Base-by-base conservation (phyloP, 2,329 filamentous ascomycete species). In the Seiridium cupressi region DNA sequence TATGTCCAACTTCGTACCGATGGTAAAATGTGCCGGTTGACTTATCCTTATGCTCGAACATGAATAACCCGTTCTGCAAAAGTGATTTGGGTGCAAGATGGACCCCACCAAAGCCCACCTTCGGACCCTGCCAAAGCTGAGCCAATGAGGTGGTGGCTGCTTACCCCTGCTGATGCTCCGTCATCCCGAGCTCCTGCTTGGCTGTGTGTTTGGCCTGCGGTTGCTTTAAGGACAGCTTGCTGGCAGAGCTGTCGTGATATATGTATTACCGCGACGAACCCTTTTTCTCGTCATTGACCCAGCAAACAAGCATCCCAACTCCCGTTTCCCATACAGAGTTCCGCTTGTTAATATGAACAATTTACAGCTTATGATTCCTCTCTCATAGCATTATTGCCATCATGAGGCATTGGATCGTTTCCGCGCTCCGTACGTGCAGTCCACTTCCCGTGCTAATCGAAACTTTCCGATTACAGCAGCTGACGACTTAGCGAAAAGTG, bases 381-480 rank as follows among this genome's bases (percentile, higher is more conserved):
- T 70, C 70, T 67, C 66, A 62, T 72, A 72, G 70, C 69, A 69
- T 56, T 69, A 58, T 62, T 60, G 60, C 55, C 59, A 71, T 57
- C 55, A 73, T 73, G 71, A 72, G 68, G 61, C 65, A 59, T 66
- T 72, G 65, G 65, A 63, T 70, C 61, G 62, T 70, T 64, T 70
- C 69, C 56, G 65, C 63, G 46, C 64, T 73, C 64, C 65, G 71
- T 73, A 70, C 1, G 71, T 70, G 38, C 38, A 42, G 38, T 13
- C 38, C 38, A 42, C 38, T 42, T 42, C 38, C 13, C 7, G 51
- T 9, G 42, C 51, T 42, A 11, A 44, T 61, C 26, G 10, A 51
- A 51, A 38, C 9, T 18, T 40, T 51, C 31, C 11, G 18, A 13
- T 10, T 35, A 44, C 51, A 10, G 26, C 38, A 32, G 31, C 9